Conservation (phyloP, 164 flowering plant genomes). For the Santalum album region DNA sequence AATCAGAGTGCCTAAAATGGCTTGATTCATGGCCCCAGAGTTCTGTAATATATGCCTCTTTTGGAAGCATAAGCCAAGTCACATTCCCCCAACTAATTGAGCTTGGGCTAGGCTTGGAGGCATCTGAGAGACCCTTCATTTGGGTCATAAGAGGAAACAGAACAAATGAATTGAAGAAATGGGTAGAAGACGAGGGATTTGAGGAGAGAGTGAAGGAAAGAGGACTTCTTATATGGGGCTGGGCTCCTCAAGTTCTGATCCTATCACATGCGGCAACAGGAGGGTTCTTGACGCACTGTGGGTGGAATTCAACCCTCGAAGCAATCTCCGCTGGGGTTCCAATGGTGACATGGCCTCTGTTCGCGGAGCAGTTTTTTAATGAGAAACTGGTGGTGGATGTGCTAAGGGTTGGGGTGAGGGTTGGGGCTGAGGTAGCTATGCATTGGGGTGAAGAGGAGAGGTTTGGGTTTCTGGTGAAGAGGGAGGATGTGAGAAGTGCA, state of each 20-base stretch:
- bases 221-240: background rate
- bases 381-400: conserved; percentile 4
- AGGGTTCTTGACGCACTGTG: background rate
- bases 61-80: background rate
- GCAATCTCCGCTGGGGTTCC: background rate
- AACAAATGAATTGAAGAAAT: background rate
- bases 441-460: conserved; percentile 16
- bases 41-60: background rate
- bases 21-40: background rate
- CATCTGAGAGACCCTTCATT: background rate
- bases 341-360: background rate
- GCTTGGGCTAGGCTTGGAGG: background rate
- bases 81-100: background rate
- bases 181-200: background rate
- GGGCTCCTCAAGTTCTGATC: background rate
- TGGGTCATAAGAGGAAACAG: background rate
- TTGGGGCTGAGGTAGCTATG: conserved; percentile 22
- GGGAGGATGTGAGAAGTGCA: conserved; percentile 24
- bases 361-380: background rate
- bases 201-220: background rate
- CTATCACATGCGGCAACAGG: background rate
- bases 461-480: conserved; percentile 21
- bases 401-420: conserved; percentile 23
- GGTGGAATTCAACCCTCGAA: background rate
- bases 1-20: background rate